Evolutionary conservation across 2,329 filamentous ascomycete genomes (phyloP).

Genomic region (Pseudogymnoascus sp.): DNA sequence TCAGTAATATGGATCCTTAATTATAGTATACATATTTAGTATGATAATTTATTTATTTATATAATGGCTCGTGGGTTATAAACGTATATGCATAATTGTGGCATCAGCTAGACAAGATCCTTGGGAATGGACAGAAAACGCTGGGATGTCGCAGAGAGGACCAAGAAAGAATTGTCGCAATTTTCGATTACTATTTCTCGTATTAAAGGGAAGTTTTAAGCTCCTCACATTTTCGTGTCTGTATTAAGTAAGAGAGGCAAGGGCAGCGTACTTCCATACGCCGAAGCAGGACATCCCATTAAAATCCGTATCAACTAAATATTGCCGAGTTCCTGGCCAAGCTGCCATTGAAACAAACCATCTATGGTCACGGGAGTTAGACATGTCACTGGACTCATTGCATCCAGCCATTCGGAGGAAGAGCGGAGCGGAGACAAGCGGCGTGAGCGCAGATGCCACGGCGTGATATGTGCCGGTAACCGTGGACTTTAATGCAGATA

Average conservation of each 20-base stretch:
- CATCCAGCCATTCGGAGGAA: not conserved
- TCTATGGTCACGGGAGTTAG: not conserved
- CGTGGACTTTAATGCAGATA: not conserved
- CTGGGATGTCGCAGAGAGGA: not conserved
- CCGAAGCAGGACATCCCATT: not conserved
- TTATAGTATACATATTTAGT: too few species aligned
- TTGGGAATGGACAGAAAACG: not conserved
- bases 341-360: not conserved
- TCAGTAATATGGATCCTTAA: too few species aligned
- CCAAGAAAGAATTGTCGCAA: not conserved
- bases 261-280: not conserved
- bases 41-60: too few species aligned
- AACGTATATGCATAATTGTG: too few species aligned
- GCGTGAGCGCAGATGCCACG: not conserved
- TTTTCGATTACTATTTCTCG: not conserved
- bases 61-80: too few species aligned
- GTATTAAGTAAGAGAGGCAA: not conserved
- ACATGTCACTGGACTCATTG: not conserved
- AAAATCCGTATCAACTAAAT: not conserved
- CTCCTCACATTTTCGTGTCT: not conserved
- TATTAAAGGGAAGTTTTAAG: not conserved
- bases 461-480: not conserved
- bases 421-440: not conserved
- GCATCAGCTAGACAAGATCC: too few species aligned
- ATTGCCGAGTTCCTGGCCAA: not conserved